Evolutionary conservation across 2,329 filamentous ascomycete species (phyloP).

Genomic region (Colletotrichum ledebouriae): DNA sequence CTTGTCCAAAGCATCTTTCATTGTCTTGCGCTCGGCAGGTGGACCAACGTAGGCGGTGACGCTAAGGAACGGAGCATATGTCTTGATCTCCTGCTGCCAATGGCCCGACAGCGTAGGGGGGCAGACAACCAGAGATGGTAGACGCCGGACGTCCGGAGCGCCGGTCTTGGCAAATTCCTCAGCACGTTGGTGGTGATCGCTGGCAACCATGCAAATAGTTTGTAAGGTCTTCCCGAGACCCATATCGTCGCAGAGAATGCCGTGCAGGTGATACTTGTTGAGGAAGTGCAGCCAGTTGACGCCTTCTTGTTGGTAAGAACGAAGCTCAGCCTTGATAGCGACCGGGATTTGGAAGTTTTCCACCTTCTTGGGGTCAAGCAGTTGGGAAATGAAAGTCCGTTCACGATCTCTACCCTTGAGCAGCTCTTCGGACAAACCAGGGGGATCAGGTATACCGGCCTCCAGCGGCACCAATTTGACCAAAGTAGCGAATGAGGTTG

Average conservation of each 20-base stretch:
- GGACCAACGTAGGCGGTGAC: conserved; percentile 93
- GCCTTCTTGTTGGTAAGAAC: conserved; percentile 97
- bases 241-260: conserved; percentile 99
- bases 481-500: conserved; percentile 95
- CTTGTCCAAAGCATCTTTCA: conserved; percentile 77
- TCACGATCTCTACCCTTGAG: conserved; percentile 93
- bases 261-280: conserved; percentile 97
- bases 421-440: conserved; percentile 89
- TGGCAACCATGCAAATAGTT: conserved; percentile 97
- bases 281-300: conserved; percentile 99
- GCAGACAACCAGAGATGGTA: conserved; percentile 95
- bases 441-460: conserved; percentile 96
- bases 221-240: conserved; percentile 97
- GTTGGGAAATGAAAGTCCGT: conserved; percentile 95
- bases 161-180: conserved; percentile 90
- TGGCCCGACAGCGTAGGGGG: conserved; percentile 96
- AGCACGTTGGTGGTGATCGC: conserved; percentile 93
- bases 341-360: conserved; percentile 95
- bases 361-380: conserved; percentile 96
- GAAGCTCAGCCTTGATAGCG: conserved; percentile 94
- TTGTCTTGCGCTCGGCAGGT: conserved; percentile 80
- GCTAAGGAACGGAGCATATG: conserved; percentile 93
- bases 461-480: conserved; percentile 98
- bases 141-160: conserved; percentile 79
- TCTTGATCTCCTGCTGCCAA: conserved; percentile 98